phyloP scores from a whole-genome alignment of 1,284 basidiomycete genomes.

The Heimioporus punctisporus region DNA sequence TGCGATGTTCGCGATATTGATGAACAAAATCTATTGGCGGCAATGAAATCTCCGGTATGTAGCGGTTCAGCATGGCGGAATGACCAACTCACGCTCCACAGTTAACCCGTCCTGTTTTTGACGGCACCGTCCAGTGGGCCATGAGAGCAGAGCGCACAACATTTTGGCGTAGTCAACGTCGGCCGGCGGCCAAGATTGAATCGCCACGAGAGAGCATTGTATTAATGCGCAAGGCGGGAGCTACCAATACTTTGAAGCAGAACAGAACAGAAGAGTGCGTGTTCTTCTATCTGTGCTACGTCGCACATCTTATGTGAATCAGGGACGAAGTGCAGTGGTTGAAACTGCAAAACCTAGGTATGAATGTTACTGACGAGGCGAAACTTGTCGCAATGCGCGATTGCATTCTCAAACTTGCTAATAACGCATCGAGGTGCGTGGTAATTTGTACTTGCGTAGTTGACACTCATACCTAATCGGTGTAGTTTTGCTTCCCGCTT shows the following conservation, averaged over 20 bases:
- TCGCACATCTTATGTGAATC: neutral
- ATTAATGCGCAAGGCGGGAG: conserved; percentile 55
- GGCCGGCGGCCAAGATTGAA: conserved; percentile 52
- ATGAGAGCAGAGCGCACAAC: conserved; percentile 74
- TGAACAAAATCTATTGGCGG: conserved; percentile 72
- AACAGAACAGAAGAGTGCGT: conserved; percentile 77
- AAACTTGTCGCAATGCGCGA: conserved; percentile 88
- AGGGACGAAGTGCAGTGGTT: conserved; percentile 78
- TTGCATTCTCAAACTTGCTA: conserved; percentile 85
- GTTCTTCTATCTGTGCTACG: neutral
- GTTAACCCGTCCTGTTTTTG: conserved; percentile 82
- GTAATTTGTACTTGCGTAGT: neutral
- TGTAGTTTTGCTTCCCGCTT: conserved; percentile 66
- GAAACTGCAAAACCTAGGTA: conserved; percentile 81
- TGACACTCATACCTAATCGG: conserved; percentile 5
- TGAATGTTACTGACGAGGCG: conserved; percentile 77
- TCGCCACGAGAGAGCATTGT: conserved; percentile 71
- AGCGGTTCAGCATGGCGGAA: conserved; percentile 4
- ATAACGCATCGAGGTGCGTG: conserved; percentile 59
- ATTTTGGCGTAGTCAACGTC: conserved; percentile 72
- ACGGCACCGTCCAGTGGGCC: conserved; percentile 89
- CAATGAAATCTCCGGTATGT: conserved; percentile 80
- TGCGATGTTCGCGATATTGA: conserved; percentile 85
- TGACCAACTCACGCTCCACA: conserved; percentile 28
- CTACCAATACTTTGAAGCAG: conserved; percentile 43